Conservation (phyloP, 345 rosid genomes). For the Diplotaxis tenuifolia region DNA sequence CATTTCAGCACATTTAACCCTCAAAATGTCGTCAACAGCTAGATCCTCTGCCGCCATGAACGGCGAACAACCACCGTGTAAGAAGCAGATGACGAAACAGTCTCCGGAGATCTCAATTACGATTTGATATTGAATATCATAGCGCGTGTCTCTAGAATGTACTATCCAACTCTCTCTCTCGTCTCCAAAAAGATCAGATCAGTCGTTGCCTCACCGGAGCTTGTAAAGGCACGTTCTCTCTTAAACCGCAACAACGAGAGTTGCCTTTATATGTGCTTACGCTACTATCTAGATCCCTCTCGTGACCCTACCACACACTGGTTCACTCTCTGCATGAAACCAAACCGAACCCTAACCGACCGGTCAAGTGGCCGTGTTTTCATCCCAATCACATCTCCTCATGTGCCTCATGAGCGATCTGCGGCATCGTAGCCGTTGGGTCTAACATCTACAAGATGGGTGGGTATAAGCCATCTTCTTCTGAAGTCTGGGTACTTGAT, state of each 20-base stretch:
- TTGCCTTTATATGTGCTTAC: not conserved
- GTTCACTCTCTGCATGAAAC: not conserved
- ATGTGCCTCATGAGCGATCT: not conserved
- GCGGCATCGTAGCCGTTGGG: not conserved
- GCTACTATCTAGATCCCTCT: not conserved
- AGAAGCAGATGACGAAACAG: not conserved
- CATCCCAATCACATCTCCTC: not conserved
- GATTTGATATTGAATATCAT: not conserved
- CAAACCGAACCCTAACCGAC: not conserved
- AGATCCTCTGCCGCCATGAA: not conserved
- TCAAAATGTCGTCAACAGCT: not conserved
- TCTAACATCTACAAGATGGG: conserved; percentile 12
- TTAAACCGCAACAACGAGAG: not conserved
- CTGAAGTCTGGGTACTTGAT: not conserved
- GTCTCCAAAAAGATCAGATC: not conserved
- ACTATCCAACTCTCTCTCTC: not conserved
- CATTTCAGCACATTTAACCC: not conserved
- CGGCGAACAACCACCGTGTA: not conserved
- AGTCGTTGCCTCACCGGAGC: not conserved
- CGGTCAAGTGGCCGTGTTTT: not conserved
- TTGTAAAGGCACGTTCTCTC: not conserved
- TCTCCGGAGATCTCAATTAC: not conserved
- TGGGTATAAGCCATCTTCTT: not conserved
- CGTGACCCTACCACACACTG: not conserved
- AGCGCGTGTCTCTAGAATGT: not conserved